phyloP scores from a whole-genome alignment of 2,329 filamentous ascomycete genomes.

The Kalmusia sp. region DNA sequence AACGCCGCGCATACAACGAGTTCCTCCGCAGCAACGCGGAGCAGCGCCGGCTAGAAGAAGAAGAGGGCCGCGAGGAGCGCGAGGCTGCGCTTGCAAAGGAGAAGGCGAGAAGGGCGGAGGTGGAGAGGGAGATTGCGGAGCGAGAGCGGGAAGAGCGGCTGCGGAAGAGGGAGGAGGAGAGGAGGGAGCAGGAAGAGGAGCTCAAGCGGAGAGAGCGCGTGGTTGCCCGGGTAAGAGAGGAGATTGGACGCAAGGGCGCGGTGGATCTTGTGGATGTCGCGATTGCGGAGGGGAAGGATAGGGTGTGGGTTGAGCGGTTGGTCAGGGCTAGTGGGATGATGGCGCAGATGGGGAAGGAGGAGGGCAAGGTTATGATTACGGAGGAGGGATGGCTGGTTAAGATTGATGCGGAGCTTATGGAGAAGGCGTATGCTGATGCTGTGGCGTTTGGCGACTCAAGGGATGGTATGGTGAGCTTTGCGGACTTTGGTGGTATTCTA shows the following conservation, averaged over 20 bases:
- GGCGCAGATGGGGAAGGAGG: slow-evolving; percentile 26
- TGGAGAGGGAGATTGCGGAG: slow-evolving; percentile 52
- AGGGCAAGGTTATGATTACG: slow-evolving; percentile 49
- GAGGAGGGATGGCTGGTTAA: slow-evolving; percentile 52
- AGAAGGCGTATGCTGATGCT: slow-evolving; percentile 46
- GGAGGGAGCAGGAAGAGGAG: slow-evolving; percentile 47
- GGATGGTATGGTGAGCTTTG: slow-evolving; percentile 43
- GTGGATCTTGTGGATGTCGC: slow-evolving; percentile 51
- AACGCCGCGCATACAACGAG: slow-evolving; percentile 56
- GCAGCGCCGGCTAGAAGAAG: slow-evolving; percentile 51
- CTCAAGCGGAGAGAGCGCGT: slow-evolving; percentile 35
- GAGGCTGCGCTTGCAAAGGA: slow-evolving; percentile 52
- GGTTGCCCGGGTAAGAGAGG: slow-evolving; percentile 35
- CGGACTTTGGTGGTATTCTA: slow-evolving; percentile 47
- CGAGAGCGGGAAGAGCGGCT: slow-evolving; percentile 50
- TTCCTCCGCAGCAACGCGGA: slow-evolving; percentile 58
- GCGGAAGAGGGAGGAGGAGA: slow-evolving; percentile 45
- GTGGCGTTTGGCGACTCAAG: slow-evolving; percentile 32
- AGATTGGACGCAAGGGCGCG: slow-evolving; percentile 26
- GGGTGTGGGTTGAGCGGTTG: slow-evolving; percentile 53
- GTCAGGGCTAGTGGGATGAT: slow-evolving; percentile 51
- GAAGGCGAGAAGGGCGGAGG: slow-evolving; percentile 48
- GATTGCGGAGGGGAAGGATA: slow-evolving; percentile 49
- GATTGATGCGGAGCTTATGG: slow-evolving; percentile 49
- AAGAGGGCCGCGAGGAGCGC: slow-evolving; percentile 52